phyloP scores from a whole-genome alignment of 1,139 yeast genomes.

The Candida anutae region DNA sequence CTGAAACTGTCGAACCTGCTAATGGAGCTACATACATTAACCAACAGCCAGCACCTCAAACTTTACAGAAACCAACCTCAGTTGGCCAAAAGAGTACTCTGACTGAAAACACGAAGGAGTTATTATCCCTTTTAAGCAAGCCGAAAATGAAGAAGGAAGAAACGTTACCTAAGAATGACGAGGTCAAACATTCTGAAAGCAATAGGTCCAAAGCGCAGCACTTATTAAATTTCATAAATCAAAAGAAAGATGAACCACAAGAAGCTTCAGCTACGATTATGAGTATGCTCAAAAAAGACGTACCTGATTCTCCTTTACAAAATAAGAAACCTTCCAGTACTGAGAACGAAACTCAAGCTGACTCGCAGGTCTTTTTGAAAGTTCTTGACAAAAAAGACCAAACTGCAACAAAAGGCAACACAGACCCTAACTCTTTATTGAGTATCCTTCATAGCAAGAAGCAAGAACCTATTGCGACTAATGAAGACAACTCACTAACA shows the following conservation, averaged over 20 bases:
- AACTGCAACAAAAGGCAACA: no score
- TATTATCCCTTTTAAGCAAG: constrained; percentile 42
- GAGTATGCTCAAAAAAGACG: constrained; percentile 6
- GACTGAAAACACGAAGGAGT: constrained; percentile 42
- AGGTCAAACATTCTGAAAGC: constrained; percentile 11
- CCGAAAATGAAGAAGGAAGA: constrained; percentile 12
- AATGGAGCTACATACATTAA: constrained; percentile 1
- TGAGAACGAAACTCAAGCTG: no score
- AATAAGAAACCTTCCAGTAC: no score
- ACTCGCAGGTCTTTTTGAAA: no score
- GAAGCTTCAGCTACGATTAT: constrained; percentile 4
- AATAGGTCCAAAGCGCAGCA: constrained; percentile 33
- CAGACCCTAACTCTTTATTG: no score
- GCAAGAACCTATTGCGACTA: constrained; percentile 4
- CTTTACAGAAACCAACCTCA: constrained; percentile 32
- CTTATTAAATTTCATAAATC: constrained; percentile 26
- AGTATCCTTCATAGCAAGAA: no score
- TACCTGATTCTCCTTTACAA: no score
- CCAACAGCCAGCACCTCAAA: constrained; percentile 36
- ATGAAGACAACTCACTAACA: constrained; percentile 7
- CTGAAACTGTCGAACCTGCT: background rate
- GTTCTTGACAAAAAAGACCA: no score
- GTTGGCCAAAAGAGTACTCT: constrained; percentile 16
- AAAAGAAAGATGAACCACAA: constrained; percentile 5
- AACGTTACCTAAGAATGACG: constrained; percentile 6